Evolutionary conservation across 768 basidiomycete genomes (phyloP).

Genomic region (Lactifluus volemus): DNA sequence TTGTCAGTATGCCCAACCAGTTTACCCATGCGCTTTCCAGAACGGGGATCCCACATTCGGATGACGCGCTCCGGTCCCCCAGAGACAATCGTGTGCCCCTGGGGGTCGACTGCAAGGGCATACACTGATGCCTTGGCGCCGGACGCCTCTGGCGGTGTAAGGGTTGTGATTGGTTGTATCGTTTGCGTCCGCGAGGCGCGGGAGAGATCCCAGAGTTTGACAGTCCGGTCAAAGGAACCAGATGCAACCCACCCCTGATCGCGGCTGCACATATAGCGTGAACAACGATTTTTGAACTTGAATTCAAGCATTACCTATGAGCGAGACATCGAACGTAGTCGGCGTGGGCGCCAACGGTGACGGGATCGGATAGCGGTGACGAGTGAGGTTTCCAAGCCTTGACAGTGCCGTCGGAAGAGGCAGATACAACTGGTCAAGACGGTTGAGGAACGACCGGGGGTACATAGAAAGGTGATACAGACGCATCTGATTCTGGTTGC

Average conservation of each 20-base stretch:
- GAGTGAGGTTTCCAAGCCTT: constrained; percentile 90
- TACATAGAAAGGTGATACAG: constrained; percentile 20
- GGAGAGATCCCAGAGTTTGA: constrained; percentile 88
- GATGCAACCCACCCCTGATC: constrained; percentile 85
- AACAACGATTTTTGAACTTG: constrained; percentile 10
- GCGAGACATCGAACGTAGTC: constrained; percentile 83
- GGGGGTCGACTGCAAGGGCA: constrained; percentile 70
- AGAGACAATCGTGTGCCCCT: constrained; percentile 73
- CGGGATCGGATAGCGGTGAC: constrained; percentile 46
- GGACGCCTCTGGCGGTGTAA: constrained; percentile 57
- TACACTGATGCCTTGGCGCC: constrained; percentile 68
- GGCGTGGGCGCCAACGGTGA: constrained; percentile 61
- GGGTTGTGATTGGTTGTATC: constrained; percentile 48
- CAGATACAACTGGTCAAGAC: constrained; percentile 60
- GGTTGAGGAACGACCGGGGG: background rate
- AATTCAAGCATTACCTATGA: constrained; percentile 40
- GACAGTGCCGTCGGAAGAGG: constrained; percentile 91
- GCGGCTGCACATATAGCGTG: constrained; percentile 36
- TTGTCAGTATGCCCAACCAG: constrained; percentile 97
- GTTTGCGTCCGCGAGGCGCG: constrained; percentile 14
- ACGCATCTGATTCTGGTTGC: constrained; percentile 88
- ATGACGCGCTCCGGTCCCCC: constrained; percentile 90
- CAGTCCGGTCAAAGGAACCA: constrained; percentile 88
- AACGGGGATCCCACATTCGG: constrained; percentile 88
- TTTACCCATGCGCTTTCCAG: constrained; percentile 72